Evolutionary conservation across 345 rosid species (phyloP), one percentile per base, ranked within the genome.

Genomic region (Firmiana major): DNA sequence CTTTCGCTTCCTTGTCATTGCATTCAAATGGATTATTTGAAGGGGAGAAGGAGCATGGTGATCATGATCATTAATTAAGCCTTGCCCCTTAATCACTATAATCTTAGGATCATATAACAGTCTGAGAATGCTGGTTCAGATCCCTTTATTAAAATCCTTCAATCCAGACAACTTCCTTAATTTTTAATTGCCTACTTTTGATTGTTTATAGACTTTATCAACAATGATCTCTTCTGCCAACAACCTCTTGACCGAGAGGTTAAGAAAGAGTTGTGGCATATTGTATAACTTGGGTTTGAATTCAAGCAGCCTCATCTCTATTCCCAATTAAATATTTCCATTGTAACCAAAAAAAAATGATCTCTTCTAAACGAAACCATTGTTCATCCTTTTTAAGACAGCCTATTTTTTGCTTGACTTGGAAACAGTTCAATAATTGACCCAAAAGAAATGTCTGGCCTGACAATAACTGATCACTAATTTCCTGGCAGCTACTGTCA

Each of bases 391-490:
- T 43, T 28, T 65, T 48, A 48, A 0, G 70, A 79, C 48, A n/a
- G 40, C 76, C 63, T 48, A 19, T 76, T 22, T 70, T 77, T 75
- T 79, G 60, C 82, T 74, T 81, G 36, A 78, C 78, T 72, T 75
- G 80, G 79, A 79, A 80, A 71, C 71, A 59, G 82, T 79, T 78
- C 57, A 82, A 79, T 85, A 72, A 84, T 84, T 83, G 91, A 82
- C 68, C 68, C 82, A 57, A 75, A 74, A 78, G 71, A 79, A 34
- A 72, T 74, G 67, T 79, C 73, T 77, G 80, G 80, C 77, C 77
- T 57, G 76, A 73, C 81, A 81, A 76, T 73, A 72, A 81, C 67
- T 10, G 34, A 68, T 77, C 72, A 77, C 65, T 73, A 40, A 78
- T 63, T 54, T 49, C 22, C 42, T 65, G 84, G 75, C 83, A 74